Conservation (phyloP, 2,329 filamentous ascomycete species). For the Ophiostoma montium region DNA sequence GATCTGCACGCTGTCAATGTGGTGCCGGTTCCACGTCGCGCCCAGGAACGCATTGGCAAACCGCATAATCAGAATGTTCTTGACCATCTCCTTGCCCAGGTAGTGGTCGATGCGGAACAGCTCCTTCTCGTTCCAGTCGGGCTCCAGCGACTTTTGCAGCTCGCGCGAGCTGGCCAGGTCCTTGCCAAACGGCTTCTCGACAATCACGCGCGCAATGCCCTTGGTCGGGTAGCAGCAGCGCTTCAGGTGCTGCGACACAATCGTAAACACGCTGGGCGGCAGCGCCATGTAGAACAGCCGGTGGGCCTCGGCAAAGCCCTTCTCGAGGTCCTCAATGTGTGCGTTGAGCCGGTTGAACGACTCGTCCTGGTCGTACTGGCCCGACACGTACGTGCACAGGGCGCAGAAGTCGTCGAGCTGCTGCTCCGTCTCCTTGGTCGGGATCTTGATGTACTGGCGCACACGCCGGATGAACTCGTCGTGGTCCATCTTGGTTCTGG, state of each 20-base stretch:
- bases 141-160: constrained; percentile 85
- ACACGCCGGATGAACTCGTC: constrained; percentile 88
- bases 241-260: constrained; percentile 94
- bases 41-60: constrained; percentile 99
- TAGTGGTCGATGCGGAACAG: constrained; percentile 99
- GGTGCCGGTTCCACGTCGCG: constrained; percentile 96
- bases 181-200: constrained; percentile 99
- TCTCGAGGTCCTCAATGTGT: constrained; percentile 75
- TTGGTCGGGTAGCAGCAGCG: constrained; percentile 87
- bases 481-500: constrained; percentile 98
- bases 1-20: constrained; percentile 99
- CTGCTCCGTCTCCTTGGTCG: constrained; percentile 92
- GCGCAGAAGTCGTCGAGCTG: constrained; percentile 82
- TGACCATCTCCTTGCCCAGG: constrained; percentile 99
- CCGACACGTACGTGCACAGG: constrained; percentile 86
- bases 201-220: constrained; percentile 87
- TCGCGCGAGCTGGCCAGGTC: constrained; percentile 88
- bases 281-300: constrained; percentile 99
- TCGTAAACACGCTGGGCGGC: constrained; percentile 93
- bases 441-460: constrained; percentile 97
- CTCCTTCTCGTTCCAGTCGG: constrained; percentile 98
- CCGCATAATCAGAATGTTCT: constrained; percentile 95
- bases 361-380: constrained; percentile 94
- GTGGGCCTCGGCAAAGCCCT: constrained; percentile 69
- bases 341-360: constrained; percentile 76